Base-by-base conservation (phyloP, 1,139 yeast species). In the Yamadazyma mexicana region DNA sequence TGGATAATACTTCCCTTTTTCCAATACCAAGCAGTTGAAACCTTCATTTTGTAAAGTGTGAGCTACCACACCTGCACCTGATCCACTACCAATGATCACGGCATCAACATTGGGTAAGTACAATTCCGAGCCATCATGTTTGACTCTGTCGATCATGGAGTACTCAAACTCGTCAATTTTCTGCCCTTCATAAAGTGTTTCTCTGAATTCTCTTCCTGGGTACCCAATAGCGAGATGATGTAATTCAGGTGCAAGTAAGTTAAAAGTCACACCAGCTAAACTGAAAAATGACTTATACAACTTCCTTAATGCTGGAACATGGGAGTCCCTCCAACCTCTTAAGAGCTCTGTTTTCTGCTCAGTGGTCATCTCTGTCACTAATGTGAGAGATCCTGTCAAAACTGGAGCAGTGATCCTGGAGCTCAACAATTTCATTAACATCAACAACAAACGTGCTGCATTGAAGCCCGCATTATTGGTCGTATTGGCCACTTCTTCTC, bases 11-110 rank as follows among this genome's bases (percentile, higher is more conserved):
- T 62, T 61, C 2, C 83, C 84, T 52, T 77, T 78, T 50, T 79
- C 84, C 14, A 79, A 52, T 2, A 79, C 75, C 35, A 79, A 60
- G 25, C 74, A 70, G 28, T 59, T 63, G 49, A 54, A 61, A 8
- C 83, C 83, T 27, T 63, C 66, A 10, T 63, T 55, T 3, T 76
- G 61, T 38, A 79, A 64, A 2, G 77, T 66, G 36, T 73, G 72
- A 2, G 82, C 83, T 0, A 68, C 75, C 0, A 78, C 83, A 5
- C 83, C 83, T 1, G 81, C 77, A 3, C 82, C 81, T 14, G 77
- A 60, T 2, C 85, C 85, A 4, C 81, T 74, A 3, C 85, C 85
- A 34, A 79, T 63, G 33, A 79, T 66, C 17, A 76, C 59, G 5
- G 63, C 81, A 47, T 77, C 69, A 31, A 66, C 53, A 16, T 67